Percentiles rank a stretch among this genome's conserved stretches.
These are phyloP conservation scores for Backusella mclennaniae DNA, from an alignment of 192 early-diverging fungal species.

Conservation along the genomic window DNA sequence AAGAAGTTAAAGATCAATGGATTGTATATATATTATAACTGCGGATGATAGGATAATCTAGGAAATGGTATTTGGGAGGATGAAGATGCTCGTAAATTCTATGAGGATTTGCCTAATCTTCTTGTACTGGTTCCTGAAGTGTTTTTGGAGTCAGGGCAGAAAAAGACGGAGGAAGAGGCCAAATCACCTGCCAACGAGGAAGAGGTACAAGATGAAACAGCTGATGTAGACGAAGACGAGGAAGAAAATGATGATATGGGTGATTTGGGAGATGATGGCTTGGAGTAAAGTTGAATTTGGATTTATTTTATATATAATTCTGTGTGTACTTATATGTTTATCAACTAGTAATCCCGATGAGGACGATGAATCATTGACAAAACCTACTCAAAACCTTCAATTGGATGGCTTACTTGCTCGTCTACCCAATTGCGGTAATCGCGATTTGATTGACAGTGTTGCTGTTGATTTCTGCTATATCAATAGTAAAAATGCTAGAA, in stretches of 20 bases:
- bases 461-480: conserved; percentile 93
- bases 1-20: neutral
- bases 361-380: conserved; percentile 37
- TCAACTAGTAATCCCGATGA: conserved; percentile 29
- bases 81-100: conserved; percentile 88
- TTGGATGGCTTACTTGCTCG: conserved; percentile 70
- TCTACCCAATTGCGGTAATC: conserved; percentile 75
- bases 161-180: conserved; percentile 28
- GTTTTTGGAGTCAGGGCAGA: conserved; percentile 62
- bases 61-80: conserved; percentile 84
- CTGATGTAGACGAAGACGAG: conserved; percentile 2
- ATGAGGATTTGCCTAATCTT: conserved; percentile 84
- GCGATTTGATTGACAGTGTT: conserved; percentile 83
- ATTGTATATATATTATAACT: neutral
- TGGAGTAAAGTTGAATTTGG: conserved; percentile 16
- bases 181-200: neutral
- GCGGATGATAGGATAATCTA: conserved; percentile 23
- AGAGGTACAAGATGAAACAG: neutral
- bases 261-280: conserved; percentile 20
- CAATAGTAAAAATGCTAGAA: conserved; percentile 78
- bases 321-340: neutral
- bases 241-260: conserved; percentile 9
- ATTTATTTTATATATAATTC: too few relatives aligned
- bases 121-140: conserved; percentile 78
- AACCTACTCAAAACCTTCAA: conserved; percentile 36